These are phyloP conservation scores for Oxytropis ochrocephala DNA, from an alignment of 306 rosid species.

Conservation along the genomic window DNA sequence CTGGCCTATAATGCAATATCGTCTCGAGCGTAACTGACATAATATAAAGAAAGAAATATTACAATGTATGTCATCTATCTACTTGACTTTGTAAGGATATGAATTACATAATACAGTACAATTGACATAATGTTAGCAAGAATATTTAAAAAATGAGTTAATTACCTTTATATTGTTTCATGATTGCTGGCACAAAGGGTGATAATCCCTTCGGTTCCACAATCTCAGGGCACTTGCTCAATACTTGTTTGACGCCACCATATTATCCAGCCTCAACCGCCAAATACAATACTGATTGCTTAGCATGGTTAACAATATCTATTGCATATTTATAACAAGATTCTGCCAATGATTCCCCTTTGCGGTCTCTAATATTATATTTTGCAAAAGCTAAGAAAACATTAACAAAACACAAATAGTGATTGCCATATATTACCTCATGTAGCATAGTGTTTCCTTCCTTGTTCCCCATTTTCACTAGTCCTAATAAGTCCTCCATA, in stretches of 20 bases:
- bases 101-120: too few species aligned
- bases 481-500: background rate
- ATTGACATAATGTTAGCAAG: too few species aligned
- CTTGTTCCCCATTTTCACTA: background rate
- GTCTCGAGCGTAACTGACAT: background rate
- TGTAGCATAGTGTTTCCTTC: slow-evolving; percentile 3
- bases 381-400: background rate
- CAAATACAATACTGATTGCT: background rate
- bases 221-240: background rate
- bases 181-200: background rate
- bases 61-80: too few species aligned
- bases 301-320: background rate
- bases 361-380: background rate
- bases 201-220: background rate
- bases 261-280: background rate
- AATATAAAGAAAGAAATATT: too few species aligned
- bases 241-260: background rate
- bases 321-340: background rate
- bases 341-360: background rate
- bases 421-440: background rate
- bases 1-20: background rate
- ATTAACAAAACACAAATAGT: too few species aligned
- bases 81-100: too few species aligned
- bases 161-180: background rate
- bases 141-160: too few species aligned